phyloP scores from a whole-genome alignment of 2,329 filamentous ascomycete genomes.

The Venturia oleaginea region DNA sequence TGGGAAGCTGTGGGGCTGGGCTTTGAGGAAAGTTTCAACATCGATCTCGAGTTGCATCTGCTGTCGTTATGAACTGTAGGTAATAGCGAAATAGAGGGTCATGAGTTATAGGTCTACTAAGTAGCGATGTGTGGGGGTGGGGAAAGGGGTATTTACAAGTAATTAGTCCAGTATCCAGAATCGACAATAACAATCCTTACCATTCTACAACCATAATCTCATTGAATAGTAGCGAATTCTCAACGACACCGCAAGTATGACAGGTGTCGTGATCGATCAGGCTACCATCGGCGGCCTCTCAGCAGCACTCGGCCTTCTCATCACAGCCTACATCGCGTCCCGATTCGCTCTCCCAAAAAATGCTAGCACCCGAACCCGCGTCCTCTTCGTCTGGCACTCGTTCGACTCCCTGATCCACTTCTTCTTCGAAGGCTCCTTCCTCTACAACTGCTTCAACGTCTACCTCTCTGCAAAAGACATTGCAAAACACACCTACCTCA shows the following conservation, averaged over 20 bases:
- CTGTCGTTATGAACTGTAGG: no score
- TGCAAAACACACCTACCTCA: constrained; percentile 14
- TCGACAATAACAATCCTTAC: neutral
- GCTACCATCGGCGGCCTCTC: constrained; percentile 48
- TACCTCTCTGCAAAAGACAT: constrained; percentile 27
- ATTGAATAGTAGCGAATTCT: neutral
- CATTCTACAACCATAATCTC: neutral
- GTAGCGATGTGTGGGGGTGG: neutral
- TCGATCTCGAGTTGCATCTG: no score
- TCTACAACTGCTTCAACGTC: constrained; percentile 89
- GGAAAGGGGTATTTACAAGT: neutral
- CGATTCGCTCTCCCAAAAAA: constrained; percentile 42
- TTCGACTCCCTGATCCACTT: constrained; percentile 56
- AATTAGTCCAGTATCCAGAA: no score
- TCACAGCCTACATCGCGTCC: constrained; percentile 42
- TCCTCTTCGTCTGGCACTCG: constrained; percentile 31
- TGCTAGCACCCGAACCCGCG: constrained; percentile 50
- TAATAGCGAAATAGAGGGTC: no score
- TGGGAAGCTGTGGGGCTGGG: no score
- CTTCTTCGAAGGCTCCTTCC: constrained; percentile 80
- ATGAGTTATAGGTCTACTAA: neutral
- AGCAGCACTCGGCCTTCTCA: constrained; percentile 45
- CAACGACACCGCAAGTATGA: neutral
- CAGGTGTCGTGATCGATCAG: constrained; percentile 29
- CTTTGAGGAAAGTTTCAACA: no score